Conservation (phyloP, 1,139 yeast species). For the Kodamaea ohmeri region DNA sequence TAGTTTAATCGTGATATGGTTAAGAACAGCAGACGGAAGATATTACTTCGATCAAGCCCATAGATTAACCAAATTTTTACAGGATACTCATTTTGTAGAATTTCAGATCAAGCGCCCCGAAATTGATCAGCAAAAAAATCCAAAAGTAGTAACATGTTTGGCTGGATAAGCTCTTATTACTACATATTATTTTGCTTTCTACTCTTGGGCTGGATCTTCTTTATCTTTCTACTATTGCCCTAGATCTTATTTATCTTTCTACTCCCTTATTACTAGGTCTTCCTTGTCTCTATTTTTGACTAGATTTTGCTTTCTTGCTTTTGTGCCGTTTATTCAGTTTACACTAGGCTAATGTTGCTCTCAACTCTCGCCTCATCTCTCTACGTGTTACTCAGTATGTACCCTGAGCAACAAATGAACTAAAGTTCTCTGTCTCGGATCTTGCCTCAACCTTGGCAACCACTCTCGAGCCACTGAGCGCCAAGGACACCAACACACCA, state of each 20-base stretch:
- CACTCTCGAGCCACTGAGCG: conserved; percentile 63
- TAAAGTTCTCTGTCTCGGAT: conserved; percentile 47
- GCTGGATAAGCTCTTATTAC: too few relatives aligned
- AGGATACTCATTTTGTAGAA: too few relatives aligned
- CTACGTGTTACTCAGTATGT: conserved; percentile 11
- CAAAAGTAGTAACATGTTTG: too few relatives aligned
- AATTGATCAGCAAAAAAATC: too few relatives aligned
- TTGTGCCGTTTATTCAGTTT: neutral
- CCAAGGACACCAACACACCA: conserved; percentile 69
- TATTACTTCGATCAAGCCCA: too few relatives aligned
- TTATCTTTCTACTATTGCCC: too few relatives aligned
- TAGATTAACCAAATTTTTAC: too few relatives aligned
- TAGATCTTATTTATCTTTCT: neutral
- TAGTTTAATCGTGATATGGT: too few relatives aligned
- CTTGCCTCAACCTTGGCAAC: conserved; percentile 76
- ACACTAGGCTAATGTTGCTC: neutral
- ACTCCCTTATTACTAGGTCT: neutral
- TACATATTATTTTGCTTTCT: too few relatives aligned
- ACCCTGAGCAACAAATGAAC: conserved; percentile 22
- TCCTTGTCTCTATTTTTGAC: neutral
- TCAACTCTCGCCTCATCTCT: neutral
- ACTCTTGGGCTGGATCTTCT: too few relatives aligned
- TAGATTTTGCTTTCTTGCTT: neutral
- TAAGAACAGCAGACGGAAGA: too few relatives aligned
- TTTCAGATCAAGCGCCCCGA: too few relatives aligned